phyloP scores from a whole-genome alignment of 306 rosid species.

The Rosa multiflora region DNA sequence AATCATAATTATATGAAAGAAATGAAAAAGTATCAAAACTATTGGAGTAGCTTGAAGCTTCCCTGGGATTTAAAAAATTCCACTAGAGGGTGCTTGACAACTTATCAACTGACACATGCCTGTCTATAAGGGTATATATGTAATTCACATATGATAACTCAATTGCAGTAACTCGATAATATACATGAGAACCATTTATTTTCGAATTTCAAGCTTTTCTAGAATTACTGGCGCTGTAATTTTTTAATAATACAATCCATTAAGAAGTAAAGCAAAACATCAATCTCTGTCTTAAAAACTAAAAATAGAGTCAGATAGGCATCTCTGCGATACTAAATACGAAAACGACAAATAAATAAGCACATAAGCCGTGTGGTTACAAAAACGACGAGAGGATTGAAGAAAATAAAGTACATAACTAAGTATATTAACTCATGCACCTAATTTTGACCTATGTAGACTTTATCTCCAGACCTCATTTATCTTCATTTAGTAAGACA shows the following conservation, averaged over 20 bases:
- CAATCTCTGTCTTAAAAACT: too few species aligned
- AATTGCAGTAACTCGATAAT: too few species aligned
- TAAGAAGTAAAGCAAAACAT: too few species aligned
- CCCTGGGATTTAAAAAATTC: not conserved
- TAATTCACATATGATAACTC: too few species aligned
- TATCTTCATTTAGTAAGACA: not conserved
- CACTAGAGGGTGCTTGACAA: not conserved
- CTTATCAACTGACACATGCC: slow-evolving; percentile 9
- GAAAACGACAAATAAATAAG: not conserved
- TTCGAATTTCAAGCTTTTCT: too few species aligned
- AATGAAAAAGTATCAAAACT: not conserved
- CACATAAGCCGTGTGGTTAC: not conserved
- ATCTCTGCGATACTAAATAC: too few species aligned
- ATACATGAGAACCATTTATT: too few species aligned
- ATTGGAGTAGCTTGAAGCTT: slow-evolving; percentile 3
- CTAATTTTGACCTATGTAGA: not conserved
- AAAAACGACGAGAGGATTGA: not conserved
- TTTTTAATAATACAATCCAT: too few species aligned
- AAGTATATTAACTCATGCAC: not conserved
- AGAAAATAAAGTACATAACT: too few species aligned
- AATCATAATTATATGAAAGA: not conserved
- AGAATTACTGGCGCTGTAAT: too few species aligned
- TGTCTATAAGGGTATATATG: too few species aligned
- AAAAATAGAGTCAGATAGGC: too few species aligned
- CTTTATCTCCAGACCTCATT: not conserved